Conservation (phyloP, 2,329 filamentous ascomycete species). For the Ophiostoma sp. region DNA sequence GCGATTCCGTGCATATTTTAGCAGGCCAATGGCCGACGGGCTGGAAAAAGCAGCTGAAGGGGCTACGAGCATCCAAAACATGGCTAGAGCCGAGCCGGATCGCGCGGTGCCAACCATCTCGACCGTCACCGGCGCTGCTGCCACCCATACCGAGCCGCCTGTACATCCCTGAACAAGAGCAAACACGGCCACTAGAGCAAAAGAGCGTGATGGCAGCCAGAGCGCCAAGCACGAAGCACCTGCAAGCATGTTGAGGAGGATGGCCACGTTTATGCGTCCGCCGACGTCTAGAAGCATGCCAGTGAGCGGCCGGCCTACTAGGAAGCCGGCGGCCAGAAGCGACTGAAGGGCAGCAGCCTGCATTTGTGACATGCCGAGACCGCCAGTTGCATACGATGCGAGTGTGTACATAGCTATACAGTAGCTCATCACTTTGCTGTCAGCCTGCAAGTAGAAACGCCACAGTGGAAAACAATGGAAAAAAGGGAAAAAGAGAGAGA, state of each 20-base stretch:
- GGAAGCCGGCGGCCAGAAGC: not conserved
- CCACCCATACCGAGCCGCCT: not conserved
- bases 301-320: not conserved
- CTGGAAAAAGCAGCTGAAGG: constrained; percentile 20
- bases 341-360: not conserved
- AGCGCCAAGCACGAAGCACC: not conserved
- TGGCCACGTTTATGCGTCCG: not conserved
- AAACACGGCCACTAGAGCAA: not conserved
- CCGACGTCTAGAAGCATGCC: constrained; percentile 1
- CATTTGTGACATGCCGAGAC: not conserved
- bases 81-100: constrained; percentile 25
- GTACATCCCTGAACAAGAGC: not conserved
- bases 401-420: not conserved
- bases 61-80: constrained; percentile 20
- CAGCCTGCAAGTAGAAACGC: not conserved
- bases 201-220: not conserved
- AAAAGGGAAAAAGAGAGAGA: not conserved
- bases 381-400: not conserved
- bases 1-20: not conserved
- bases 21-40: constrained; percentile 3
- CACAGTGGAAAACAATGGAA: not conserved
- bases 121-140: not conserved
- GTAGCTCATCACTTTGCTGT: not conserved
- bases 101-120: constrained; percentile 19
- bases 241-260: not conserved